Evolutionary conservation across 2,329 filamentous ascomycete species (phyloP), one percentile per base, ranked within the genome.

Genomic region (Colletotrichum tropicale): DNA sequence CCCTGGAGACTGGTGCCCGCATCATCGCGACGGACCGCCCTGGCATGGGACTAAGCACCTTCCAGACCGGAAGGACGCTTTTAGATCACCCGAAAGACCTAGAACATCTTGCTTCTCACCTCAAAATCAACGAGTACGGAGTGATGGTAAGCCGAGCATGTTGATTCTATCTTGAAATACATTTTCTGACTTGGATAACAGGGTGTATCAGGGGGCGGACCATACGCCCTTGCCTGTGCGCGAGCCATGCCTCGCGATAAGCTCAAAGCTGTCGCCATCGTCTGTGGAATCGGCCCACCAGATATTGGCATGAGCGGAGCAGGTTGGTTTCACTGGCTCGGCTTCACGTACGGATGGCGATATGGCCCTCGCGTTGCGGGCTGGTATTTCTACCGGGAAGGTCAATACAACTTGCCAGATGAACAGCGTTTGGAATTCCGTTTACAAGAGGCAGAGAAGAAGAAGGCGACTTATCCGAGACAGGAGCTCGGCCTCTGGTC

Each of bases 1-100:
- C 82, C 12, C 71, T 76, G 4, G 76, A 77, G 5, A 79, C 78
- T 10, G 76, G 78, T 6, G 73, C 85, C 18, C 84, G 84, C 9
- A 30, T 87, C 55, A 80, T 88, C 48, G 80, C 84, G 6, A 78
- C 84, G 4, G 86, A 88, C 69, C 82, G 87, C 1, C 86, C 87
- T 1, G 87, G 87, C 8, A 85, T 84, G 36, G 87, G 86, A 8
- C 76, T 86, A 4, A 87, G 85, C 6, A 81, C 85, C 4, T 81
- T 81, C 13, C 82, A 84, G 73, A 80, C 83, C 12, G 76, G 72
- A 8, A 81, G 84, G 15, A 79, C 65, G 16, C 77, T 86, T 18
- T 56, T 81, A 16, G 82, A 86, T n/a, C 75, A 76, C 18, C 66
- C 76, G 5, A 71, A 71, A 5, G 76, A 77, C 56, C 18, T 77